Base-by-base conservation (phyloP, 2,329 filamentous ascomycete species). In the Eurotiales sp. region DNA sequence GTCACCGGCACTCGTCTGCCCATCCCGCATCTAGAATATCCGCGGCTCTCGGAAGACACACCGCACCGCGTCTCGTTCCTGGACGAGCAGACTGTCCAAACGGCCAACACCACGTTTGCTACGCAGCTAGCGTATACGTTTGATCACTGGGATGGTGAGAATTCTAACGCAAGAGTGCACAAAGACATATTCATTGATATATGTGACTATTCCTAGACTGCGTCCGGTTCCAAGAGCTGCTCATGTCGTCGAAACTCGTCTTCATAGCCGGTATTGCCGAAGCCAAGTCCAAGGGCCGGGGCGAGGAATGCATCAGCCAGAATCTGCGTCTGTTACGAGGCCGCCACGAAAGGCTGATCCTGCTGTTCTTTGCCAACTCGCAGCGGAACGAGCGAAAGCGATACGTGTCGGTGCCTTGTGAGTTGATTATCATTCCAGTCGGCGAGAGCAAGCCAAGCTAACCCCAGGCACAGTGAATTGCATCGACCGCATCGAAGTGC, bases 221-320 rank as follows among this genome's bases (percentile, higher is more conserved):
- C 46, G 59, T 70, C 2, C 62, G 64, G 27, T 72, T 73, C 41
- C 71, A 73, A 50, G 71, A 73, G 52, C 50, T 68, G 2, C 55
- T 73, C 2, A 64, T 73, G 7, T 61, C 62, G 14, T 66, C 70
- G 3, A 67, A 66, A 47, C 58, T 73, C 25, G 52, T 71, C 21
- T 71, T 72, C 44, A 67, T 72, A 27, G 69, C 67, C 0, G 71
- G 71, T 0, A 71, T 73, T 46, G 70, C 70, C 1, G 69, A 72
- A 50, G 70, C 69, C 37, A 72, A 70, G 41, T 72, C 70, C 39
- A 73, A 72, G 53, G 71, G 71, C 8, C 68, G 71, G 7, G 71
- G 71, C 0, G 71, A 73, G 52, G 71, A 73, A 61, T 72, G 70
- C 48, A 72, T 73, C 59, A 72, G 69, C 45, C 71, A 73, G 56